phyloP scores from a whole-genome alignment of 2,329 filamentous ascomycete genomes.

The Aspergillus aculeatinus region DNA sequence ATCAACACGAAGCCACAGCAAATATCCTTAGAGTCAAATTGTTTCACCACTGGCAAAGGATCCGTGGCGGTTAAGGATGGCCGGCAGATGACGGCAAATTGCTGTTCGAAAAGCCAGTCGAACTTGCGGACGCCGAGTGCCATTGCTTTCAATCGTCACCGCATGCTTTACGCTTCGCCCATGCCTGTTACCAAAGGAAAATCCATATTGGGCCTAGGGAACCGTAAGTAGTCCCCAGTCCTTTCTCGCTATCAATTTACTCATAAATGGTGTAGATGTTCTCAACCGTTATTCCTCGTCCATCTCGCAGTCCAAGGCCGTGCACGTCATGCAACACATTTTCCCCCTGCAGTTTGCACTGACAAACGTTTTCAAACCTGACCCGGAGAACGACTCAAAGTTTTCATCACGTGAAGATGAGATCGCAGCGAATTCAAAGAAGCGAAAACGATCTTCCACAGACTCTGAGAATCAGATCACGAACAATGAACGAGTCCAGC shows the following conservation, averaged over 20 bases:
- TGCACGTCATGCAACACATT: constrained; percentile 83
- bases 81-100: not conserved
- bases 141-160: constrained; percentile 74
- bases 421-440: constrained; percentile 49
- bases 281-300: constrained; percentile 65
- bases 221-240: constrained; percentile 65
- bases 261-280: constrained; percentile 59
- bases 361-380: constrained; percentile 86
- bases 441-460: constrained; percentile 14
- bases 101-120: not conserved
- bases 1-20: constrained; percentile 13
- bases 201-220: constrained; percentile 70
- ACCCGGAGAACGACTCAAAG: constrained; percentile 66
- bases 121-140: constrained; percentile 45
- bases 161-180: constrained; percentile 82
- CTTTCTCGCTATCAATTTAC: not conserved
- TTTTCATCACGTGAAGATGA: constrained; percentile 85
- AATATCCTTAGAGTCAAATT: not conserved
- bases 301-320: constrained; percentile 53
- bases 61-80: not conserved
- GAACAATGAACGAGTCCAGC: not conserved
- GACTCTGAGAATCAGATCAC: constrained; percentile 4
- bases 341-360: constrained; percentile 88
- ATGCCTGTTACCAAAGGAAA: constrained; percentile 66
- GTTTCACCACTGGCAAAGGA: not conserved